Base-by-base conservation (phyloP, 371 early-diverging fungal genomes). In the Mortierella sp. region DNA sequence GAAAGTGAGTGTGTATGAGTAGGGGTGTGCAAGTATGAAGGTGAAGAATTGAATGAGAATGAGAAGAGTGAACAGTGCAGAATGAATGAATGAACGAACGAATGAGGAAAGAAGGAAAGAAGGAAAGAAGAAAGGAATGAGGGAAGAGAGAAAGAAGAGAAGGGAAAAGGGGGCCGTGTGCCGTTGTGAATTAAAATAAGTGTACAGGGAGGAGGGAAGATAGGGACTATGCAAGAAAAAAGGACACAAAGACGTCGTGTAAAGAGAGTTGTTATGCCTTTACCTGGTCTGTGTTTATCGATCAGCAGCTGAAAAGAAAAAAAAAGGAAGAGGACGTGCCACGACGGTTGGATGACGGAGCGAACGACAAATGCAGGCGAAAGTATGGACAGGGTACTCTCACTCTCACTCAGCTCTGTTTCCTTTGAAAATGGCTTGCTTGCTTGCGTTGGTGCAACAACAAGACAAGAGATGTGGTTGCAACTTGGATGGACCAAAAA, bases 261-360 rank as follows among this genome's bases (percentile, higher is more conserved):
- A 57, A 5, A 19, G 16, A 34, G 21, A 57, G 61, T 40, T 61
- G 61, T 40, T 61, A 34, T 61, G 19, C 6, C 19, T 26, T 24
- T n/a, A 28, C 28, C 13, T 57, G n/a, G 57, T 57, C 61, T 24
- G 40, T 40, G 67, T 37, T 9, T 9, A 64, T 64, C 24, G 67
- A 64, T 64, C 67, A 64, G 37, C 10, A 6, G n/a, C n/a, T n/a
- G 21, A 64, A 34, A 34, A 21, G 40, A 67, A 24, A 0, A 61
- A 61, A 6, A 34, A 34, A 31, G n/a, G n/a, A 26, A 34, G 31
- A 34, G 67, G 67, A 67, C 37, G 67, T 24, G 67, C 24, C 37
- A 67, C 67, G 67, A 21, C 40, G 40, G 67, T 61, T 61, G 61
- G 61, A 61, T 61, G 61, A 61, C 37, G 61, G 31, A 14, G 28